Conservation (phyloP, 805 yeast species). For the Candida sphagnicola region DNA sequence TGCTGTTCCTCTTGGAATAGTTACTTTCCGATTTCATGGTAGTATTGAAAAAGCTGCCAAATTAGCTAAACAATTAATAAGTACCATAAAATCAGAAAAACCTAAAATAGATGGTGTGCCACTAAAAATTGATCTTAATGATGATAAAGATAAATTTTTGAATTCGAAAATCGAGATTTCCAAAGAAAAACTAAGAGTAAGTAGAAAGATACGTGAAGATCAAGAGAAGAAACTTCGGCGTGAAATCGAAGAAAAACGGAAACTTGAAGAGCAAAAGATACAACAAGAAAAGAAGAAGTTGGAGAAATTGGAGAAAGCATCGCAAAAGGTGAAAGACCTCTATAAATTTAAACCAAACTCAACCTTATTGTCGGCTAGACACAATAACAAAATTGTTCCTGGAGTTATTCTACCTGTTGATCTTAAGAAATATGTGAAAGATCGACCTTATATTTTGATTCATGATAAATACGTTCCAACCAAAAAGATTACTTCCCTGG, state of each 20-base stretch:
- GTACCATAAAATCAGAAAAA: conserved; percentile 20
- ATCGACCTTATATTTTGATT: conserved; percentile 56
- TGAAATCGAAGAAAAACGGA: conserved; percentile 12
- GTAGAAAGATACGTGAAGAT: conserved; percentile 25
- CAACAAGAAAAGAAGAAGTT: conserved; percentile 15
- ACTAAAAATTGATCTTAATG: conserved; percentile 52
- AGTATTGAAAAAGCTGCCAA: conserved; percentile 41
- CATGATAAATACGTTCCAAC: conserved; percentile 48
- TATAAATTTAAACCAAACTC: conserved; percentile 25
- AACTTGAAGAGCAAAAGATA: conserved; percentile 11
- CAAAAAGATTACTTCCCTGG: conserved; percentile 45
- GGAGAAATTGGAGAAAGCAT: conserved; percentile 11
- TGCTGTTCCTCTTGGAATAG: conserved; percentile 77
- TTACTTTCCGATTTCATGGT: conserved; percentile 60
- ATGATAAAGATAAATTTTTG: conserved; percentile 35
- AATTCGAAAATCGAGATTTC: conserved; percentile 34
- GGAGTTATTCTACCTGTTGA: conserved; percentile 47
- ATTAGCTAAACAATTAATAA: conserved; percentile 29
- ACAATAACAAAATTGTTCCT: conserved; percentile 24
- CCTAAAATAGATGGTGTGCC: conserved; percentile 50
- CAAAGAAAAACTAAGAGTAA: conserved; percentile 21
- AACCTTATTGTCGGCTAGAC: conserved; percentile 29
- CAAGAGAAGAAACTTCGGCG: conserved; percentile 25
- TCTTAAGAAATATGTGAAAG: conserved; percentile 45
- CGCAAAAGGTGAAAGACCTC: conserved; percentile 6